Base-by-base conservation (phyloP, 2,329 filamentous ascomycete species). In the Pleurostoma richardsiae region DNA sequence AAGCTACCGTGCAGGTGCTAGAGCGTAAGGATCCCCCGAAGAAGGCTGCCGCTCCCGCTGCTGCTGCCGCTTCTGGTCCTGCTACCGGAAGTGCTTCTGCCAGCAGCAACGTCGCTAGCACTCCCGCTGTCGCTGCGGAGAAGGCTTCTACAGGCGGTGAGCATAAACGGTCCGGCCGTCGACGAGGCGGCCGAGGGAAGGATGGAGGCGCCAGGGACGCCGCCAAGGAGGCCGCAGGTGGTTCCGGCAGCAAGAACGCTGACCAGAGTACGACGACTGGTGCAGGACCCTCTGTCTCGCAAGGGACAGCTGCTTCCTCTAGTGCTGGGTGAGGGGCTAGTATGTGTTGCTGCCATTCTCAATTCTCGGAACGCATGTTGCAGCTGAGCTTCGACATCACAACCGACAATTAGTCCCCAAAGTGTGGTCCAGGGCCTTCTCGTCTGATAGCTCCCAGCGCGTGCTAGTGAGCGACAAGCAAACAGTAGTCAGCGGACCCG, bases 1-100 rank as follows among this genome's bases (percentile, higher is more conserved):
- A 95, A 61, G 90, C 88, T 5, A 85, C 85, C 7, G 89, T 97
- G 2, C 88, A 95, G 53, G 87, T 97, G 2, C 70, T 95, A 28
- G 91, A 96, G 68, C 80, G 86, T 43, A 90, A 88, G 63, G 85
- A 88, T 41, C 74, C 74, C 59, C 54, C 51, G 3, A 52, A 59
- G 5, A 68, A 68, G 54, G 62, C 59, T 45, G 41, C 38, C 28
- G 45, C 49, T 29, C 44, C 50, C 19, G 33, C 45, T 5, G 30
- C 41, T 8, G 8, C 33, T 36, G 33, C 33, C n/a, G 8, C 33
- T 36, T 36, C 33, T 8, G 33, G 33, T n/a, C 8, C 33, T 36
- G 33, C 33, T 36, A 36, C 33, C n/a, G n/a, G 8, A 36, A 8
- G 8, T 8, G 33, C 8, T 8, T 36, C 33, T n/a, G 33, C 33